Conservation (phyloP, 345 rosid genomes). For the Luvunga scandens region DNA sequence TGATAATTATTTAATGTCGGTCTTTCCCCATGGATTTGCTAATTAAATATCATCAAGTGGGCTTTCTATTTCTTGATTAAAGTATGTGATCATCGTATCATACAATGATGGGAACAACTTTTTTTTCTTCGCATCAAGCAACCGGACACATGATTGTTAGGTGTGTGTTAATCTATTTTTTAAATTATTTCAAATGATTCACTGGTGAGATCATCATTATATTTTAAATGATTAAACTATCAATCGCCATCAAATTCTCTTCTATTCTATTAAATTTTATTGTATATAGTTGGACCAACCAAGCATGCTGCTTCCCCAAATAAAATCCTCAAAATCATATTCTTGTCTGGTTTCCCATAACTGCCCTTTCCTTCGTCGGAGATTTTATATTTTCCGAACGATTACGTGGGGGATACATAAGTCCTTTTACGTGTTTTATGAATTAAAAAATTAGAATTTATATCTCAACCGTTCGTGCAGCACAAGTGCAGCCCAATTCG, state of each 20-base stretch:
- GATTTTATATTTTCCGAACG: neutral
- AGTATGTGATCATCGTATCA: slow-evolving; percentile 7
- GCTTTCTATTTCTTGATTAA: neutral
- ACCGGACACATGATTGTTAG: neutral
- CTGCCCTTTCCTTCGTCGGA: neutral
- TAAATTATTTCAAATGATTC: slow-evolving; percentile 1
- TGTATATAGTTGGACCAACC: slow-evolving; percentile 20
- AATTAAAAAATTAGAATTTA: neutral
- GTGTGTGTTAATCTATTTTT: neutral
- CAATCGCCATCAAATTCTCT: slow-evolving; percentile 16
- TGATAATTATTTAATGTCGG: slow-evolving; percentile 6
- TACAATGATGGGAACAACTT: slow-evolving; percentile 18
- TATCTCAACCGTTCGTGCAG: neutral
- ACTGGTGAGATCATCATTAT: neutral
- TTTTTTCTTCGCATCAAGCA: slow-evolving; percentile 31
- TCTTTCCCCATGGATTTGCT: slow-evolving; percentile 18
- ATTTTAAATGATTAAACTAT: slow-evolving; percentile 31
- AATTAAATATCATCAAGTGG: slow-evolving; percentile 12
- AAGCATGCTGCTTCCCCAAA: slow-evolving; percentile 29
- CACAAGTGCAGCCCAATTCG: slow-evolving; percentile 38
- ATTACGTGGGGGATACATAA: neutral
- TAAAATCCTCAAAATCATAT: slow-evolving; percentile 2
- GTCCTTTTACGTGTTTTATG: neutral
- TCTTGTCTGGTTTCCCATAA: neutral
- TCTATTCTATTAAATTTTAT: slow-evolving; percentile 11